Evolutionary conservation across 2,329 filamentous ascomycete genomes (phyloP).

Genomic region (Fusarium nodosum): DNA sequence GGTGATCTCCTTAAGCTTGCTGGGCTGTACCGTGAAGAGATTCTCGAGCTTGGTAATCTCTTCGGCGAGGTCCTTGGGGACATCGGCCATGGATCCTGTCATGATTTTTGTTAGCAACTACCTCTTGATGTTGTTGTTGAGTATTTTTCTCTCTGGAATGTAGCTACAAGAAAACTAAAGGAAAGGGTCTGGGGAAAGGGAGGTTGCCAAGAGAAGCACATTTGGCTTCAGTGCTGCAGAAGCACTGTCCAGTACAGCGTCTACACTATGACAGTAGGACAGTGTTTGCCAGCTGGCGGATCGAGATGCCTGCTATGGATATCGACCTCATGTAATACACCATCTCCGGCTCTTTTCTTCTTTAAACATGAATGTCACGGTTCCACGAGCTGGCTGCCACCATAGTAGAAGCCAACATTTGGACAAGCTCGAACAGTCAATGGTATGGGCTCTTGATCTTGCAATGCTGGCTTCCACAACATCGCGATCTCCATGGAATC

Average conservation of each 20-base stretch:
- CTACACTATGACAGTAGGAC: constrained; percentile 29
- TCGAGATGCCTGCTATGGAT: constrained; percentile 7
- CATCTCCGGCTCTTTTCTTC: constrained; percentile 20
- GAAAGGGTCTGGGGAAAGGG: neutral
- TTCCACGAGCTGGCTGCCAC: constrained; percentile 25
- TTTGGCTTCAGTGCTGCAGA: constrained; percentile 15
- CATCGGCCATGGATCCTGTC: constrained; percentile 88
- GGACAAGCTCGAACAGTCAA: constrained; percentile 1
- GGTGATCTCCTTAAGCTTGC: constrained; percentile 90
- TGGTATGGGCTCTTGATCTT: neutral
- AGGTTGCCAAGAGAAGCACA: constrained; percentile 5
- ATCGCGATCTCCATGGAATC: neutral
- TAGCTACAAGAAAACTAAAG: neutral
- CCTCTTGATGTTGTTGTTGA: neutral
- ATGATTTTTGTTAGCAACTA: constrained; percentile 39
- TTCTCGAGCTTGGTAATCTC: constrained; percentile 90
- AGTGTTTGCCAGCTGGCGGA: constrained; percentile 24
- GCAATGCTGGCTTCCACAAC: neutral
- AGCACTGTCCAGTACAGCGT: constrained; percentile 20
- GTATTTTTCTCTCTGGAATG: neutral
- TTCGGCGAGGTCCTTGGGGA: constrained; percentile 83
- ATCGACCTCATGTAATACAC: constrained; percentile 9
- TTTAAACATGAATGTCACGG: constrained; percentile 25
- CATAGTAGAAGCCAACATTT: constrained; percentile 5
- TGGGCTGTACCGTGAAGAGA: constrained; percentile 80